phyloP scores from a whole-genome alignment of 192 early-diverging fungal genomes.

The Hyaloraphidium curvatum region DNA sequence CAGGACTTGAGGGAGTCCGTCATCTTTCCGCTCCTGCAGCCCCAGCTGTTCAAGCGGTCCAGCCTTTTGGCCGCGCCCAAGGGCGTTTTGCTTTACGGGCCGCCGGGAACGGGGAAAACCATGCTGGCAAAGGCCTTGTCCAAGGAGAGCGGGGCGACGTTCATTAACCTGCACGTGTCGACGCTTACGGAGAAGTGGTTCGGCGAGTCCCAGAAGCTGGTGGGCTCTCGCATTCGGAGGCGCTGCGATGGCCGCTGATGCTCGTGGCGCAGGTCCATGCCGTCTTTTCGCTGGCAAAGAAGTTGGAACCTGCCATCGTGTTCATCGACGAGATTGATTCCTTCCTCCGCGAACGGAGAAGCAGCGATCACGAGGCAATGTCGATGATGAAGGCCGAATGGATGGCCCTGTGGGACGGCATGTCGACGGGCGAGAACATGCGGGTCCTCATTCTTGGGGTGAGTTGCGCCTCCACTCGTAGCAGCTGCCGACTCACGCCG shows the following conservation, averaged over 20 bases:
- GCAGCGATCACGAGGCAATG: conserved; percentile 87
- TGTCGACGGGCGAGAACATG: conserved; percentile 47
- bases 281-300: conserved; percentile 80
- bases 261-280: conserved; percentile 29
- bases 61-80: conserved; percentile 81
- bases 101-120: conserved; percentile 93
- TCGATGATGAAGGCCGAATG: conserved; percentile 99
- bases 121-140: conserved; percentile 98
- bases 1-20: conserved; percentile 82
- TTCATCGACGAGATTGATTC: conserved; percentile 99
- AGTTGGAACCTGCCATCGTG: conserved; percentile 87
- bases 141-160: conserved; percentile 87
- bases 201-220: conserved; percentile 89
- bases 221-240: not conserved
- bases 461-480: conserved; percentile 4
- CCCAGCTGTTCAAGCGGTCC: conserved; percentile 67
- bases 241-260: not conserved
- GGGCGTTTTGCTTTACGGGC: conserved; percentile 87
- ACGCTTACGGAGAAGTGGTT: conserved; percentile 98
- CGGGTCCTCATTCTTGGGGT: conserved; percentile 7
- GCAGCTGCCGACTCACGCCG: not conserved
- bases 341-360: conserved; percentile 72
- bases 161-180: conserved; percentile 93
- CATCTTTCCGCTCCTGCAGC: conserved; percentile 86
- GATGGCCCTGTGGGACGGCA: conserved; percentile 96